Evolutionary conservation across 2,329 filamentous ascomycete species (phyloP).

Genomic region (Hymenoscyphus infarciens): DNA sequence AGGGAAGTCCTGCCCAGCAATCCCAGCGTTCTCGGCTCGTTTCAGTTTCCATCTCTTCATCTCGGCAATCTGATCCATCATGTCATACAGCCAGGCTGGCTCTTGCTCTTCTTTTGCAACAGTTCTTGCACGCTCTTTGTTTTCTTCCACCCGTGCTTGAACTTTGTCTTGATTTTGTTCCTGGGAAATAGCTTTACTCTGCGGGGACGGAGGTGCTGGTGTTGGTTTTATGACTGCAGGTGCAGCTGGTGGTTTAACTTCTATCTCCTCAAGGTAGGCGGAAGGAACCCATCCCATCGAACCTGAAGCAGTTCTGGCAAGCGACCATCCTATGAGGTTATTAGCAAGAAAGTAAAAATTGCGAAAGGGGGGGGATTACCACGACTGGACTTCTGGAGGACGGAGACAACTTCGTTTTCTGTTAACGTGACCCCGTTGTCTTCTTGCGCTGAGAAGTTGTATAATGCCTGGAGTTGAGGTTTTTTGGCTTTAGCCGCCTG

Average conservation of each 20-base stretch:
- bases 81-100: too few species aligned
- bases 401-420: slow-evolving; percentile 77
- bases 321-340: slow-evolving; percentile 79
- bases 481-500: slow-evolving; percentile 61
- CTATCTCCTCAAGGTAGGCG: slow-evolving; percentile 86
- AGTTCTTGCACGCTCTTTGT: too few species aligned
- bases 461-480: slow-evolving; percentile 82
- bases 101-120: too few species aligned
- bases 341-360: slow-evolving; percentile 34
- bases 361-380: slow-evolving; percentile 54
- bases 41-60: too few species aligned
- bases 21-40: too few species aligned
- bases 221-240: slow-evolving; percentile 19
- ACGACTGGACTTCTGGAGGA: slow-evolving; percentile 92
- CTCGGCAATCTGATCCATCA: too few species aligned
- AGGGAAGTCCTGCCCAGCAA: too few species aligned
- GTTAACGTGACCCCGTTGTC: slow-evolving; percentile 82
- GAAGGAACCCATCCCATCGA: slow-evolving; percentile 86
- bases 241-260: slow-evolving; percentile 39
- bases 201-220: too few species aligned
- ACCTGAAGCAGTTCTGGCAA: slow-evolving; percentile 68
- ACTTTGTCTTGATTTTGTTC: too few species aligned
- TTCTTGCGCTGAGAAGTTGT: slow-evolving; percentile 83
- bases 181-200: too few species aligned
- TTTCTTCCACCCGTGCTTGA: too few species aligned